phyloP scores from a whole-genome alignment of 305 asterid species.

The Fraxinus greggii region DNA sequence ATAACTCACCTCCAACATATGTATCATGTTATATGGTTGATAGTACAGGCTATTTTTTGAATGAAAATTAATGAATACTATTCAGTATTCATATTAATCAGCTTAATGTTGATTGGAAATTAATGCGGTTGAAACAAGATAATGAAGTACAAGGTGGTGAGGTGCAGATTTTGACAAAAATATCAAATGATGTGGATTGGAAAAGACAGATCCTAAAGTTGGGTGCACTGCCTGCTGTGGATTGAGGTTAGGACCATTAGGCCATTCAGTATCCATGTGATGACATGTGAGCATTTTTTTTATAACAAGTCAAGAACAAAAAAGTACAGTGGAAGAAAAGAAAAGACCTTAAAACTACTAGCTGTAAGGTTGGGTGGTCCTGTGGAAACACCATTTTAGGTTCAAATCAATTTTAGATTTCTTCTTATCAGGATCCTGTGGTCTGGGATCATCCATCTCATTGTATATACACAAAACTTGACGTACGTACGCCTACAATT shows the following conservation, averaged over 20 bases:
- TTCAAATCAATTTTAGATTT: background rate
- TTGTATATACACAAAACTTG: background rate
- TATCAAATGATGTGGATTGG: background rate
- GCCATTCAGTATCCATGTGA: constrained; percentile 54
- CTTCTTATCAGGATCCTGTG: constrained; percentile 4
- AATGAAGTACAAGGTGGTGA: background rate
- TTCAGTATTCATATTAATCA: background rate
- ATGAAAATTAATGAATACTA: background rate
- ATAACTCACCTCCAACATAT: background rate
- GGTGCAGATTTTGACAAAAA: constrained; percentile 6
- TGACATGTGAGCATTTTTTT: constrained; percentile 40
- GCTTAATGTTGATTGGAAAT: background rate
- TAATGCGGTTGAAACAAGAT: background rate
- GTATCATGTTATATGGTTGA: background rate
- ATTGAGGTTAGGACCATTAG: constrained; percentile 36
- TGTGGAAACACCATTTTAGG: background rate
- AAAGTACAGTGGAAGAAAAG: constrained; percentile 21
- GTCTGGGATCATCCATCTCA: background rate
- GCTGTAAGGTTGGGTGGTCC: constrained; percentile 3
- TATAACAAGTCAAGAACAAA: background rate
- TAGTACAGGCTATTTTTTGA: background rate
- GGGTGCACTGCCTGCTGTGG: background rate
- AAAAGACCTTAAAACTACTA: constrained; percentile 15
- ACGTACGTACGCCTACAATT: background rate
- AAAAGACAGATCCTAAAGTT: constrained; percentile 6